Evolutionary conservation across 2,329 filamentous ascomycete genomes (phyloP).

Genomic region (Gremmenia infestans): DNA sequence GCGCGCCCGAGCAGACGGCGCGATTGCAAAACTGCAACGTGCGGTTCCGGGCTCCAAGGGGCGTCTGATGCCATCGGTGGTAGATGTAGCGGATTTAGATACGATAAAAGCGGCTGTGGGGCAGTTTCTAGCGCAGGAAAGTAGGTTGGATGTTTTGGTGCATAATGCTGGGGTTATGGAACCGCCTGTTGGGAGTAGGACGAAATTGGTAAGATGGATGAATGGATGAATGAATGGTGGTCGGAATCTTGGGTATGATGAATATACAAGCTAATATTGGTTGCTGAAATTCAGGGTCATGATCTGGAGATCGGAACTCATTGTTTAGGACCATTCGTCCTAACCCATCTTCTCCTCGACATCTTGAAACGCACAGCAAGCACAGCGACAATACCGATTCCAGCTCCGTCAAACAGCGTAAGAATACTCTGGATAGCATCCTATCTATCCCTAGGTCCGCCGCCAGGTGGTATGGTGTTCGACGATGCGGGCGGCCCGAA

Average conservation of each 20-base stretch:
- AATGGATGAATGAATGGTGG: too few species aligned
- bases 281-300: constrained; percentile 16
- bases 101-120: constrained; percentile 26
- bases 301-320: constrained; percentile 26
- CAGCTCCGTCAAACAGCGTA: constrained; percentile 19
- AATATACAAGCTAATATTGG: background rate
- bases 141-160: constrained; percentile 36
- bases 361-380: constrained; percentile 13
- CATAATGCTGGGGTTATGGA: constrained; percentile 43
- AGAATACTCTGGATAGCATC: constrained; percentile 31
- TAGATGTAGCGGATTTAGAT: constrained; percentile 26
- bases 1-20: constrained; percentile 34
- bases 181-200: constrained; percentile 37
- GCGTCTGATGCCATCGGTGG: constrained; percentile 17
- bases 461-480: constrained; percentile 18
- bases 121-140: constrained; percentile 28
- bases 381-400: constrained; percentile 1
- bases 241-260: too few species aligned
- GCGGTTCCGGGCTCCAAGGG: constrained; percentile 12
- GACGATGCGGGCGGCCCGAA: constrained; percentile 21
- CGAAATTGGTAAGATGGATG: constrained; percentile 29
- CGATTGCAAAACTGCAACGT: constrained; percentile 37
- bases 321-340: constrained; percentile 20
- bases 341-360: constrained; percentile 21
- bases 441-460: constrained; percentile 7